A percentile compares a stretch with the other conserved stretches of the same genome.
Evolutionary conservation across 148 eudicot species (phyloP).

Genomic region (Vaccinium corymbosum): DNA sequence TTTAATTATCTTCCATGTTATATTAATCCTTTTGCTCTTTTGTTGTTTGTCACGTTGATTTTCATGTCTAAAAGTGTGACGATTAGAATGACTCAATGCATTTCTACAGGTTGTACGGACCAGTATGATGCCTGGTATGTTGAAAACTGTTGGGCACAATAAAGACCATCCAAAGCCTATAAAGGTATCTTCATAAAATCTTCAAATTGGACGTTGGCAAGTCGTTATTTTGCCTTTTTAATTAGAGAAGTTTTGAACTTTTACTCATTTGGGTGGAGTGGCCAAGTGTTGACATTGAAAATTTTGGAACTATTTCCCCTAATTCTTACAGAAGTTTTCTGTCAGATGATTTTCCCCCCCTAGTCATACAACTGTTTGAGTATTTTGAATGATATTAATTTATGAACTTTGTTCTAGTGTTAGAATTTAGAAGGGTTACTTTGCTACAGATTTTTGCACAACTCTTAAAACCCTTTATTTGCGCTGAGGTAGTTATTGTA

Average conservation of each 20-base stretch:
- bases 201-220: not conserved
- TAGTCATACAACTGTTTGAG: not conserved
- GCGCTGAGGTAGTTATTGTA: not conserved
- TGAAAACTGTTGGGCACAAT: conserved; percentile 79
- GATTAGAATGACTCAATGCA: not conserved
- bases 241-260: not conserved
- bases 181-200: conserved; percentile 45
- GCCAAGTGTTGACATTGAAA: not conserved
- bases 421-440: not conserved
- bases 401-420: not conserved
- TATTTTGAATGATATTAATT: not conserved
- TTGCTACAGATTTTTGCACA: not conserved
- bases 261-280: not conserved
- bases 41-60: not conserved
- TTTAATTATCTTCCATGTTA: not conserved
- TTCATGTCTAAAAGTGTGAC: not conserved
- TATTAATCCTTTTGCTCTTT: not conserved
- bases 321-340: not conserved
- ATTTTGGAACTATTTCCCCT: not conserved
- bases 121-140: conserved; percentile 84
- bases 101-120: conserved; percentile 68
- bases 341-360: not conserved
- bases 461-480: not conserved
- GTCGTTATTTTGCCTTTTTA: not conserved
- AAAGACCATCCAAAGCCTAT: conserved; percentile 97